Base-by-base conservation (phyloP, 148 eudicot genomes). In the Fagopyrum homotropicum region DNA sequence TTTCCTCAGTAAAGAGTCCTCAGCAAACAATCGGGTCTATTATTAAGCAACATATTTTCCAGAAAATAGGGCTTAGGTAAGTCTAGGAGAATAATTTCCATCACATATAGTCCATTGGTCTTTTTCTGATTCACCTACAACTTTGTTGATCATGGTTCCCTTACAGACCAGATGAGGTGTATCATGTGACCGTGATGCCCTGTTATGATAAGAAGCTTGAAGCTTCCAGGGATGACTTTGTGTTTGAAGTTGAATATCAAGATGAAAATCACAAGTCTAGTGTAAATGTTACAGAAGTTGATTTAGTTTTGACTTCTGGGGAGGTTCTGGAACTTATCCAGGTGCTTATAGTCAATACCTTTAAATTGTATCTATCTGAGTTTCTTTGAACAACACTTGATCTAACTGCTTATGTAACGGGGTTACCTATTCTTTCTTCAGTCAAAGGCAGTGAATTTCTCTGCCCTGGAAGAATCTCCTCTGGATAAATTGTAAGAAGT, bases 121-220 rank as follows among this genome's bases (percentile, higher is more conserved):
- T 35, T 30, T 22, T 40, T 29, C 15, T 11, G 15, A 17, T 49
- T 74, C 7, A 5, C 57, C 9, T 73, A 15, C 26, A 22, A 22
- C 26, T 22, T 22, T 22, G 26, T 22, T 22, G 26, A 22, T 22
- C 26, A 22, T 22, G 26, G 26, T 22, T 22, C 59, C 59, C 72
- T 19, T 43, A 77, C 92, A 96, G 99, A 85, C 87, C 98, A 50
- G 90, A 93, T 59, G 94, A 92, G 59, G 81, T 96, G 69, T 92
- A 96, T 87, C 99, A 96, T 85, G 99, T 96, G 69, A 90, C 99
- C 66, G 88, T 96, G 81, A 96, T 96, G 99, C 99, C 99, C 9
- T 96, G 99, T 81, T 96, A 92, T 85, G 99, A 96, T 85, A 96
- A 96, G 81, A 96, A 96, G 80, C 98, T 96, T 77, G 99, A 96